Conservation (phyloP, 768 basidiomycete genomes). For the Aureoboletus auriporus region DNA sequence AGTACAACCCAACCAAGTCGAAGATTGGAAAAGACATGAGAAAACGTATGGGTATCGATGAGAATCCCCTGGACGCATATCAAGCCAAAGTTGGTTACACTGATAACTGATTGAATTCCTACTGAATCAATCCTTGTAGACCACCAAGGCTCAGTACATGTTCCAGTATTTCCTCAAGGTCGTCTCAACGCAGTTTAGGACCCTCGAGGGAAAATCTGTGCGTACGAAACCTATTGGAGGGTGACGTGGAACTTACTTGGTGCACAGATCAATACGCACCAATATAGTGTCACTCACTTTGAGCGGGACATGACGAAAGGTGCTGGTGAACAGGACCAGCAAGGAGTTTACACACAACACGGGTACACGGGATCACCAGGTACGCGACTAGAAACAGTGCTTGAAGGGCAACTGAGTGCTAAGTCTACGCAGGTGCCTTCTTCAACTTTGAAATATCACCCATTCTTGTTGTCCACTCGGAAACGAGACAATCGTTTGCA, state of each 20-base stretch:
- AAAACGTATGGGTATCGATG: slow-evolving; percentile 65
- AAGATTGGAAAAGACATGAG: slow-evolving; percentile 59
- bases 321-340: slow-evolving; percentile 48
- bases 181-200: slow-evolving; percentile 90
- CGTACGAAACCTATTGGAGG: slow-evolving; percentile 19
- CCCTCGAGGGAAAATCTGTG: slow-evolving; percentile 69
- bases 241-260: slow-evolving; percentile 4
- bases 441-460: slow-evolving; percentile 98
- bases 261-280: slow-evolving; percentile 75
- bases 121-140: slow-evolving; percentile 38
- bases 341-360: slow-evolving; percentile 72
- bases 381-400: slow-evolving; percentile 9
- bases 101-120: not conserved
- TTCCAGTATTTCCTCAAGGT: slow-evolving; percentile 99
- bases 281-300: slow-evolving; percentile 95
- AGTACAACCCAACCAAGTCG: slow-evolving; percentile 68
- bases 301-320: slow-evolving; percentile 84
- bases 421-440: slow-evolving; percentile 54
- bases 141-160: slow-evolving; percentile 82
- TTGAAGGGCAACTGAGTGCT: not conserved
- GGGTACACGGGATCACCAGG: slow-evolving; percentile 71
- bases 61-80: slow-evolving; percentile 72
- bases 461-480: slow-evolving; percentile 88
- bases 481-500: slow-evolving; percentile 91
- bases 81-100: slow-evolving; percentile 48